Percentiles rank a stretch among this genome's conserved stretches.
These are phyloP conservation scores for Alternaria ventricosa DNA, from an alignment of 2,329 filamentous ascomycete genomes.

Conservation along the genomic window DNA sequence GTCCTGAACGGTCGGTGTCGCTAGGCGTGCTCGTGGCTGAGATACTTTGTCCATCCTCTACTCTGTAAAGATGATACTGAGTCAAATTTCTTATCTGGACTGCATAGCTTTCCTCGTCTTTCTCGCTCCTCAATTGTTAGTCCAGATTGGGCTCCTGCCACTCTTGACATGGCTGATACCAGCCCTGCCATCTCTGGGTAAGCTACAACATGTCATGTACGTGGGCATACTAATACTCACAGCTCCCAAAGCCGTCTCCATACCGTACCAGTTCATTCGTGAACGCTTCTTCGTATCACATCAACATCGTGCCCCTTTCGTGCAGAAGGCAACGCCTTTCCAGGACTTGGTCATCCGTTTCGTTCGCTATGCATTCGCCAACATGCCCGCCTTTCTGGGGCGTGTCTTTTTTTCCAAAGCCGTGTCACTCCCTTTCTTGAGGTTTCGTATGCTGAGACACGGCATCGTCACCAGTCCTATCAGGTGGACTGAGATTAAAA, in stretches of 20 bases:
- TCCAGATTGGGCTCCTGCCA: constrained; percentile 68
- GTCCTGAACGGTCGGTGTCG: background rate
- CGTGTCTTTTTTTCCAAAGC: constrained; percentile 78
- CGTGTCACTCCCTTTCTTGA: constrained; percentile 75
- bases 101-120: constrained; percentile 75
- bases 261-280: constrained; percentile 65
- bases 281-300: constrained; percentile 62
- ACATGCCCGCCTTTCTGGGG: constrained; percentile 71
- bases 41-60: background rate
- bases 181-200: constrained; percentile 75
- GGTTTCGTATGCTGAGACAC: constrained; percentile 77
- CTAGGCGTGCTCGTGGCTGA: background rate
- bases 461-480: constrained; percentile 69
- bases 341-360: constrained; percentile 80
- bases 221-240: constrained; percentile 35
- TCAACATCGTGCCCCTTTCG: constrained; percentile 64
- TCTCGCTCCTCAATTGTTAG: constrained; percentile 73
- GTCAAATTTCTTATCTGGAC: constrained; percentile 76
- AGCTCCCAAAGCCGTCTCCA: constrained; percentile 57
- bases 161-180: constrained; percentile 65
- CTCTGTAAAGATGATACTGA: constrained; percentile 68
- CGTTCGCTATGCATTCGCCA: constrained; percentile 78
- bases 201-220: constrained; percentile 20
- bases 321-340: constrained; percentile 73
- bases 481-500: constrained; percentile 66